These are phyloP conservation scores for Paramecium tetraurelia DNA, from an alignment of 73 alveolate species.

Conservation along the genomic window DNA sequence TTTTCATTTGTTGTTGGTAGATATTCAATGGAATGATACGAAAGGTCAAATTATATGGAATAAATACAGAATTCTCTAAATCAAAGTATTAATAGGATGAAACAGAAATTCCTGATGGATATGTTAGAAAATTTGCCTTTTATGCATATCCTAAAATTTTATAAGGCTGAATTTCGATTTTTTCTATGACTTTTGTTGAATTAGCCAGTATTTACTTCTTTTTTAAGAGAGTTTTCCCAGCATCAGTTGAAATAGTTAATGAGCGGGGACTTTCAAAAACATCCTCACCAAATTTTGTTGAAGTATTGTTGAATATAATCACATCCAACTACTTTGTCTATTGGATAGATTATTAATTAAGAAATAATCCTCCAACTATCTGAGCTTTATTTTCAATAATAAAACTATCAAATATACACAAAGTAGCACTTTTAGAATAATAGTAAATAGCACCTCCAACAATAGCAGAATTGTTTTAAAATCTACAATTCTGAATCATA, in stretches of 20 bases:
- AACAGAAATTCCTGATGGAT: background rate
- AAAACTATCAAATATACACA: background rate
- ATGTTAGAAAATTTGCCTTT: background rate
- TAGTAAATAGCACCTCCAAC: background rate
- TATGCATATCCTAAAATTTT: background rate
- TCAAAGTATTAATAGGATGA: background rate
- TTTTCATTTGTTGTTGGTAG: background rate
- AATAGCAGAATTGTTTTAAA: background rate
- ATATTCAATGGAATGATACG: background rate
- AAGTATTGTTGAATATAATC: background rate
- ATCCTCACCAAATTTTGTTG: background rate
- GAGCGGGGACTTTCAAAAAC: background rate
- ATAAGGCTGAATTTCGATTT: background rate
- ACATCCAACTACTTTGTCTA: background rate
- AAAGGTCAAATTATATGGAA: background rate
- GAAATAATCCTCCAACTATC: background rate
- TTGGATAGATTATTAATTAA: background rate
- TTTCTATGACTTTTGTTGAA: background rate
- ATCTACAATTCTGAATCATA: background rate
- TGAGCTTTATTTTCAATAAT: background rate
- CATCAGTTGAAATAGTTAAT: background rate
- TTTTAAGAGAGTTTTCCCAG: background rate
- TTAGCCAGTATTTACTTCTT: background rate
- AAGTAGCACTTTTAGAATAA: background rate
- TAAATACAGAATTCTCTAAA: background rate